These are phyloP conservation scores for Diaporthe batatas DNA, from an alignment of 2,329 filamentous ascomycete species.

Conservation along the genomic window DNA sequence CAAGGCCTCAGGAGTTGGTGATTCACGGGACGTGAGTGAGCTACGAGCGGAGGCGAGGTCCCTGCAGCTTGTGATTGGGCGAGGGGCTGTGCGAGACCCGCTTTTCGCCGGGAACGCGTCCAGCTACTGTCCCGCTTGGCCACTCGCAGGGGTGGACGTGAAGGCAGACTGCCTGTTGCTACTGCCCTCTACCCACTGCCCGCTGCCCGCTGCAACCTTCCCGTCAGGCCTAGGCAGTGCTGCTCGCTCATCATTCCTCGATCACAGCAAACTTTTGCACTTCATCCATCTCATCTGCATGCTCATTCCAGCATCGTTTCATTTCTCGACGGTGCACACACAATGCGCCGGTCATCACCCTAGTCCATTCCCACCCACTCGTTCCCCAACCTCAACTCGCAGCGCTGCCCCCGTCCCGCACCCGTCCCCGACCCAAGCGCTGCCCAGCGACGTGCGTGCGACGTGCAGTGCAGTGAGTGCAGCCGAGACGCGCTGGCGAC, in stretches of 20 bases:
- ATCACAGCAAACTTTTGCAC: conserved; percentile 34
- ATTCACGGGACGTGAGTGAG: conserved; percentile 31
- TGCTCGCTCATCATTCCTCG: conserved; percentile 34
- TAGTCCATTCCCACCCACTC: conserved; percentile 18
- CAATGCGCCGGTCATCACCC: conserved; percentile 14
- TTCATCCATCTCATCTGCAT: conserved; percentile 33
- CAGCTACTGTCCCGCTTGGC: conserved; percentile 30
- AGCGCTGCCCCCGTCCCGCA: conserved; percentile 26
- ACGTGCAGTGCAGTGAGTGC: conserved; percentile 15
- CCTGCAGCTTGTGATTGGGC: conserved; percentile 25
- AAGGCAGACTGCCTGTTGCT: conserved; percentile 9
- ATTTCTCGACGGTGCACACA: conserved; percentile 18
- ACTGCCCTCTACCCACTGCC: conserved; percentile 21
- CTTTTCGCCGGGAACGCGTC: conserved; percentile 36
- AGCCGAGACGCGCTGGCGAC: conserved; percentile 27
- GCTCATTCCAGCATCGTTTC: conserved; percentile 31
- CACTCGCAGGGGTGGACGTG: conserved; percentile 30
- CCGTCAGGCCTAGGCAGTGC: conserved; percentile 1
- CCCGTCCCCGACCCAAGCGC: conserved; percentile 13
- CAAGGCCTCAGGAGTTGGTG: conserved; percentile 7
- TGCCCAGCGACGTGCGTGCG: conserved; percentile 17
- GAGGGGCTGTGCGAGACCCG: neutral
- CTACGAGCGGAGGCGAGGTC: neutral
- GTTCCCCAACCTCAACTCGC: conserved; percentile 7
- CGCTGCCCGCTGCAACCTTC: conserved; percentile 30